Conservation (phyloP, 495 filamentous ascomycete species). For the Neurospora sp. region DNA sequence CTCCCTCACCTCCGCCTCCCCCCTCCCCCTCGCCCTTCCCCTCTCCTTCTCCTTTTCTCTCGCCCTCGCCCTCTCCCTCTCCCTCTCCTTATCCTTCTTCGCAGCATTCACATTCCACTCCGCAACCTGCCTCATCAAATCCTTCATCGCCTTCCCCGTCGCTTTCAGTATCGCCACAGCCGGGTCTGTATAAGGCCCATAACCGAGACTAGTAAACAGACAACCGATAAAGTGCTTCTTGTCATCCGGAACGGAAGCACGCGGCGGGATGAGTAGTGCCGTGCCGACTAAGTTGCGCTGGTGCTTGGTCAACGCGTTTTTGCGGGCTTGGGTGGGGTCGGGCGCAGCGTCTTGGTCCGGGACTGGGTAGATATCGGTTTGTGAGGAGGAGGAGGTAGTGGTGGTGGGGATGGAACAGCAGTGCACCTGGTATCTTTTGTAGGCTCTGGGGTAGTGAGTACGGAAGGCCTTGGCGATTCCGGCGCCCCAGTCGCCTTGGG, state of each 20-base stretch:
- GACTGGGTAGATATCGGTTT: neutral
- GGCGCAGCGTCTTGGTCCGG: neutral
- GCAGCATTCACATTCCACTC: neutral
- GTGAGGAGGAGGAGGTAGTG: neutral
- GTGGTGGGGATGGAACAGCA: conserved; percentile 7
- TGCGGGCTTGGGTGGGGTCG: neutral
- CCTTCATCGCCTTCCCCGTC: conserved; percentile 11
- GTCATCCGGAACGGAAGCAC: neutral
- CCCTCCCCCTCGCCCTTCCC: neutral
- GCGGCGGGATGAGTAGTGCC: conserved; percentile 15
- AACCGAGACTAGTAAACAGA: neutral
- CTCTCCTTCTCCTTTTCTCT: neutral
- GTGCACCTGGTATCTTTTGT: conserved; percentile 8
- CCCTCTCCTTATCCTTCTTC: neutral
- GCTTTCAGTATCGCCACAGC: conserved; percentile 8
- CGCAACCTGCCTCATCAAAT: conserved; percentile 15
- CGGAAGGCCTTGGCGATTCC: conserved; percentile 16
- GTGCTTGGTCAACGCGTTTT: neutral
- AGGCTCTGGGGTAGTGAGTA: conserved; percentile 13
- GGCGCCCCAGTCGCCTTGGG: conserved; percentile 13
- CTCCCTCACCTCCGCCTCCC: neutral
- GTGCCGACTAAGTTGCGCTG: conserved; percentile 8
- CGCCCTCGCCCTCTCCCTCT: neutral
- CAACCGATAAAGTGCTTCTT: conserved; percentile 20
- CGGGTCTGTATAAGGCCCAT: neutral